Percentiles rank a stretch among this genome's conserved stretches.
Conservation (phyloP, 2,329 filamentous ascomycete genomes). For the Coniochaeta sp. region DNA sequence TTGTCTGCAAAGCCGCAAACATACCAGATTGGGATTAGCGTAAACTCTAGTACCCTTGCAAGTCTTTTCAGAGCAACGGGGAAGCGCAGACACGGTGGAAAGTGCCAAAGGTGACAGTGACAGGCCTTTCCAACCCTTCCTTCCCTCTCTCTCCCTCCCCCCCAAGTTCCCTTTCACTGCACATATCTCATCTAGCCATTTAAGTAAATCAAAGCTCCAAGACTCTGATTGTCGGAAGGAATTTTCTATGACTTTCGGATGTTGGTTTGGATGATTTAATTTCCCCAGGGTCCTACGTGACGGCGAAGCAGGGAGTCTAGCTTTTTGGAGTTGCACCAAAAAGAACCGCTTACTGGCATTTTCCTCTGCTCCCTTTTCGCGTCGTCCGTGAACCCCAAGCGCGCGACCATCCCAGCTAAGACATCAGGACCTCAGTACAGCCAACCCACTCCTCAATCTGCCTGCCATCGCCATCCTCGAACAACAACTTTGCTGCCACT, state of each 20-base stretch:
- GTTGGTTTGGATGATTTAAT: slow-evolving; percentile 13
- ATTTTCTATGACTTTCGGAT: slow-evolving; percentile 8
- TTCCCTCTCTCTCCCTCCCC: not conserved
- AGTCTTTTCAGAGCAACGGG: slow-evolving; percentile 16
- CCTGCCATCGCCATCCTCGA: not conserved
- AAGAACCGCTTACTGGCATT: slow-evolving; percentile 3
- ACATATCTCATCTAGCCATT: not conserved
- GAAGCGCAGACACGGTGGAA: not conserved
- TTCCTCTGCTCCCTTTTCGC: not conserved
- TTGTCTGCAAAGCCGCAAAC: not conserved
- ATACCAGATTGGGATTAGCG: slow-evolving; percentile 10
- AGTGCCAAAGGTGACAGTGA: not conserved
- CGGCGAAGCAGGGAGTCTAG: not conserved
- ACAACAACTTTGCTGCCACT: not conserved
- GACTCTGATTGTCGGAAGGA: slow-evolving; percentile 2
- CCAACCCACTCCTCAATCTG: not conserved
- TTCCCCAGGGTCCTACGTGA: not conserved
- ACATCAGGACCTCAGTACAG: too few species aligned
- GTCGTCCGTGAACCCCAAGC: slow-evolving; percentile 13
- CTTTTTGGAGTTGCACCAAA: slow-evolving; percentile 13
- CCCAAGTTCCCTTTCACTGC: not conserved
- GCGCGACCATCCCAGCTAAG: slow-evolving; percentile 13
- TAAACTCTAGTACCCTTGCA: slow-evolving; percentile 11
- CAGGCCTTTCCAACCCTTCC: not conserved
- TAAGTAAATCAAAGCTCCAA: too few species aligned